Evolutionary conservation across 192 early-diverging fungal species (phyloP).

Genomic region (Podila minutissima): DNA sequence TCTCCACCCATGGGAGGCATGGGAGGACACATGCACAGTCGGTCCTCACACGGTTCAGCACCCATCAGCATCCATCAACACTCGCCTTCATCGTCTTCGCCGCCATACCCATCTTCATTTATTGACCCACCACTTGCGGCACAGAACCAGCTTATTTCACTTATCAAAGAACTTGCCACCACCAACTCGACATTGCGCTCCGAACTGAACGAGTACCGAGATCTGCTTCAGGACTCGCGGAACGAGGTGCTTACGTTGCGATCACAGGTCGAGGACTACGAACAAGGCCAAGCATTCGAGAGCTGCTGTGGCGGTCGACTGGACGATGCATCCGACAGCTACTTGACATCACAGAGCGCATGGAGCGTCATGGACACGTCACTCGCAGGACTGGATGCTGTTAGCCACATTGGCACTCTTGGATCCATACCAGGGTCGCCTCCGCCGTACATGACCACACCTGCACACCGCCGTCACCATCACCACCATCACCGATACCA

Average conservation of each 20-base stretch:
- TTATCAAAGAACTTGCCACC: slow-evolving; percentile 66
- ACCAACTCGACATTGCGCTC: slow-evolving; percentile 61
- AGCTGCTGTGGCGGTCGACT: slow-evolving; percentile 22
- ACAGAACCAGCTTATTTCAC: slow-evolving; percentile 57
- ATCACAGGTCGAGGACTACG: slow-evolving; percentile 57
- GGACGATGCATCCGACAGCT: slow-evolving; percentile 19
- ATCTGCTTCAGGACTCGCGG: slow-evolving; percentile 56
- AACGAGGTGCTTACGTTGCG: slow-evolving; percentile 56
- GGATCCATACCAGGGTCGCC: slow-evolving; percentile 43
- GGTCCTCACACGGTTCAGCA: slow-evolving; percentile 16
- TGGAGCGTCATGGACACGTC: slow-evolving; percentile 32
- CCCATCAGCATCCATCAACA: slow-evolving; percentile 19
- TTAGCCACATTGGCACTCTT: slow-evolving; percentile 43
- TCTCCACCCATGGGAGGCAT: slow-evolving; percentile 36
- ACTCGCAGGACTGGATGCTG: slow-evolving; percentile 35
- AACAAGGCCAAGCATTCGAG: slow-evolving; percentile 45
- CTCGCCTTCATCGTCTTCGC: slow-evolving; percentile 35
- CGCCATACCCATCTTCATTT: slow-evolving; percentile 42
- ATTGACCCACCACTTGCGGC: slow-evolving; percentile 53
- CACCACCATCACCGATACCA: slow-evolving; percentile 11
- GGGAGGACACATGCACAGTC: slow-evolving; percentile 15
- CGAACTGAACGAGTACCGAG: slow-evolving; percentile 58
- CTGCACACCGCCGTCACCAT: slow-evolving; percentile 8
- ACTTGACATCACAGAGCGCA: slow-evolving; percentile 27
- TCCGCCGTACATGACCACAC: slow-evolving; percentile 28